Percentiles rank a stretch among this genome's conserved stretches.
Conservation (phyloP, 768 basidiomycete species). For the Termitomyces heimii region DNA sequence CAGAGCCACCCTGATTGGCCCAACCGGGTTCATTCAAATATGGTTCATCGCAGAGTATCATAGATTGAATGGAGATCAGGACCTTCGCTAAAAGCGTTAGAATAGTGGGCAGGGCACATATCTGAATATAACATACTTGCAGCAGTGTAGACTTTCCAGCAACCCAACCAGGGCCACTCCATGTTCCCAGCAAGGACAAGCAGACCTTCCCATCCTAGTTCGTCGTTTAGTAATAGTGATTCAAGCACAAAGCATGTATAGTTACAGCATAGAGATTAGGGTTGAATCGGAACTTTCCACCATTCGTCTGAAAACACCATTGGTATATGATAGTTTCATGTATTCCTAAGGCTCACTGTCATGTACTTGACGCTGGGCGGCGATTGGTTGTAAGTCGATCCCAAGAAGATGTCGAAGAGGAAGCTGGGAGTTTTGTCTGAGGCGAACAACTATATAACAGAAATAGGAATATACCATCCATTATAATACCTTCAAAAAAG, state of each 20-base stretch:
- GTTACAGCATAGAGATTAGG: slow-evolving; percentile 89
- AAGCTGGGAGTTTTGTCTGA: slow-evolving; percentile 8
- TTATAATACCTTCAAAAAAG: slow-evolving; percentile 72
- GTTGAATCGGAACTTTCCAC: slow-evolving; percentile 87
- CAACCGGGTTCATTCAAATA: slow-evolving; percentile 92
- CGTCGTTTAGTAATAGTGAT: neutral
- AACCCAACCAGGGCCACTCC: slow-evolving; percentile 92
- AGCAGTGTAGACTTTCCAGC: slow-evolving; percentile 85
- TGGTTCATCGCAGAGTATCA: slow-evolving; percentile 94
- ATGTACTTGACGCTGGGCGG: slow-evolving; percentile 67
- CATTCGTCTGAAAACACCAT: slow-evolving; percentile 57
- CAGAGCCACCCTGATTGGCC: slow-evolving; percentile 66
- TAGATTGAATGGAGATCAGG: slow-evolving; percentile 91
- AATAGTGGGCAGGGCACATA: slow-evolving; percentile 16
- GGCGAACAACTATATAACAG: neutral
- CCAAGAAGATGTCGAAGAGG: slow-evolving; percentile 91
- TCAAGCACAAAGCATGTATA: neutral
- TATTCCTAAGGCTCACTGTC: slow-evolving; percentile 37
- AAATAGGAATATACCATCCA: slow-evolving; percentile 60
- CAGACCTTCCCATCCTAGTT: slow-evolving; percentile 92
- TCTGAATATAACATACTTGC: slow-evolving; percentile 43
- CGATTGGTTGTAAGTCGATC: slow-evolving; percentile 81
- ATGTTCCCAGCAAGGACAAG: slow-evolving; percentile 85
- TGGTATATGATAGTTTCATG: neutral
- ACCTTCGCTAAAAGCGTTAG: slow-evolving; percentile 55